phyloP scores from a whole-genome alignment of 208 protist species.

The Acanthamoeba royreba region DNA sequence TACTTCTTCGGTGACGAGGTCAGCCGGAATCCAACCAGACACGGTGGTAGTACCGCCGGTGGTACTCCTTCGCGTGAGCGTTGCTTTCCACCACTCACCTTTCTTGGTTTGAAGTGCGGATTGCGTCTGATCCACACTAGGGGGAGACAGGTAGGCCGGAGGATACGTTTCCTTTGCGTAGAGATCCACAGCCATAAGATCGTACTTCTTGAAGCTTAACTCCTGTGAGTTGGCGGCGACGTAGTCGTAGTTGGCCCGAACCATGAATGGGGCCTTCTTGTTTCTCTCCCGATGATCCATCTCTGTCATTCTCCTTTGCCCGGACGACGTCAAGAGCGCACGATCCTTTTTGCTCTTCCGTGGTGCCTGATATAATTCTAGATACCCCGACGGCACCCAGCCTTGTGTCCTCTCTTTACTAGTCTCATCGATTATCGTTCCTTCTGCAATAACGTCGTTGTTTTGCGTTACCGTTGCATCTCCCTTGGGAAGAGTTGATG shows the following conservation, averaged over 20 bases:
- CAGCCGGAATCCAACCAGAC: slow-evolving; percentile 10
- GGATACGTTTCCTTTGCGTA: background rate
- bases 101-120: too few relatives aligned
- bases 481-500: too few relatives aligned
- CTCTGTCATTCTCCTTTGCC: background rate
- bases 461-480: too few relatives aligned
- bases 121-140: background rate
- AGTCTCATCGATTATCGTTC: background rate
- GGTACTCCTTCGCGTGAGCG: slow-evolving; percentile 20
- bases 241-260: slow-evolving; percentile 34
- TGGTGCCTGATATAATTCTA: background rate
- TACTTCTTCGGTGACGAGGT: slow-evolving; percentile 23
- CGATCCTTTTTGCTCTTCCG: background rate
- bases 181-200: slow-evolving; percentile 16
- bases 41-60: slow-evolving; percentile 22
- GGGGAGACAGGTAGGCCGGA: background rate
- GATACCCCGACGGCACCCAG: slow-evolving; percentile 35
- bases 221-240: background rate
- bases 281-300: background rate
- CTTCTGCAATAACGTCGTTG: background rate
- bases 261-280: slow-evolving; percentile 22
- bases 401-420: background rate
- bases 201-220: slow-evolving; percentile 50
- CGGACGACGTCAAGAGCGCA: background rate
- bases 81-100: background rate